Conservation (phyloP, 495 filamentous ascomycete genomes). For the Oidiodendron maius region DNA sequence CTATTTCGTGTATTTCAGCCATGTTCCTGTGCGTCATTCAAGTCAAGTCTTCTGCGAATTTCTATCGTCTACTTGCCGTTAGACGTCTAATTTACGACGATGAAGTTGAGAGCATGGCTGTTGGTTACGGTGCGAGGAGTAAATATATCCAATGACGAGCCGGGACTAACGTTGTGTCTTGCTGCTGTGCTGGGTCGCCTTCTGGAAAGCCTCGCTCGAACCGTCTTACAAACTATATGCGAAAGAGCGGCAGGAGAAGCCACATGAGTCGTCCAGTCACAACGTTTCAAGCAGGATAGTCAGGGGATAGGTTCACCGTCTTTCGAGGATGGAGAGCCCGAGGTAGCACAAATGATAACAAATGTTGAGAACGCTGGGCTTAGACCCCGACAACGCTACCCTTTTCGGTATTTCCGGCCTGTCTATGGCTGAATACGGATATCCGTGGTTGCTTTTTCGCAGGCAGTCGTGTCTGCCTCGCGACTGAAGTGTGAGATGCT, state of each 20-base stretch:
- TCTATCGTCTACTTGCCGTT: not conserved
- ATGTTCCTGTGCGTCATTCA: conserved; percentile 1
- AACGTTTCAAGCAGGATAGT: not conserved
- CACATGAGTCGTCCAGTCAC: conserved; percentile 2
- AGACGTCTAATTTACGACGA: not conserved
- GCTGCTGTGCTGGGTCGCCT: conserved; percentile 3
- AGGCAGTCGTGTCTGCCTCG: not conserved
- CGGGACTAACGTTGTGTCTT: not conserved
- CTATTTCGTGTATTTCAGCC: not conserved
- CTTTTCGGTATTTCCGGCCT: not conserved
- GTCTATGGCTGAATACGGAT: not conserved
- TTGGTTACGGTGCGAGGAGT: not conserved
- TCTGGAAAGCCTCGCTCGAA: conserved; percentile 3
- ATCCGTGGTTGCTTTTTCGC: not conserved
- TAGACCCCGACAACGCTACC: not conserved
- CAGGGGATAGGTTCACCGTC: conserved; percentile 5
- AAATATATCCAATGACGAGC: conserved; percentile 1
- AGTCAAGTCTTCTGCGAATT: conserved; percentile 1
- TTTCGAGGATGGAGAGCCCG: not conserved
- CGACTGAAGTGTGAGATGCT: not conserved
- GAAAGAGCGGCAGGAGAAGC: not conserved
- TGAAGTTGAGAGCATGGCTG: conserved; percentile 3
- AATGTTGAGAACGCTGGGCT: conserved; percentile 1
- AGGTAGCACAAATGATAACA: not conserved
- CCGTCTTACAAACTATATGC: not conserved